A percentile compares a stretch with the other conserved stretches of the same genome.
These are phyloP conservation scores for Luvunga scandens DNA, from an alignment of 345 rosid species.

Conservation along the genomic window DNA sequence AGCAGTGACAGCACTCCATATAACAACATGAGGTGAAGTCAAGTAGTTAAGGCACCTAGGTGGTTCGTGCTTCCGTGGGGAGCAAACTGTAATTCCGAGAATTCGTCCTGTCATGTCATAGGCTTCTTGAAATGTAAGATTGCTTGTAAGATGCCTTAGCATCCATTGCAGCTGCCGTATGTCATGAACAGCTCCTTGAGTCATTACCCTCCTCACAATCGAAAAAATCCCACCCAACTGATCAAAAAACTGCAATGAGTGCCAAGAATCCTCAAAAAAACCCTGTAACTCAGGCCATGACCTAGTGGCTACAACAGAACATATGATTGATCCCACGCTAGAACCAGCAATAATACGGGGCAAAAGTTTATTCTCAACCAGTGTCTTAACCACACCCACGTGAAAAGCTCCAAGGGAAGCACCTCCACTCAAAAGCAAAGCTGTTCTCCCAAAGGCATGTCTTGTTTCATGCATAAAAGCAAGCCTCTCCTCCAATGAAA, in stretches of 20 bases:
- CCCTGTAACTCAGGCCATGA: constrained; percentile 98
- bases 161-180: constrained; percentile 88
- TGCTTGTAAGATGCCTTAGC: constrained; percentile 82
- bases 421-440: constrained; percentile 97
- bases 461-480: constrained; percentile 95
- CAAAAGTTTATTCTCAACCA: constrained; percentile 85
- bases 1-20: constrained; percentile 99
- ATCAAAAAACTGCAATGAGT: constrained; percentile 84
- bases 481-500: constrained; percentile 91
- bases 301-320: constrained; percentile 77
- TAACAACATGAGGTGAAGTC: constrained; percentile 96
- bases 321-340: constrained; percentile 96
- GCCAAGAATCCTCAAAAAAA: constrained; percentile 83
- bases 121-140: constrained; percentile 98
- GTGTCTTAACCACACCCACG: constrained; percentile 81
- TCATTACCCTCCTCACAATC: constrained; percentile 80
- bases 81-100: constrained; percentile 95
- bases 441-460: constrained; percentile 97
- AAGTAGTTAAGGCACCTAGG: constrained; percentile 97
- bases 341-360: constrained; percentile 96
- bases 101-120: constrained; percentile 93
- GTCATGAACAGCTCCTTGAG: constrained; percentile 88
- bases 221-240: constrained; percentile 88
- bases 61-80: constrained; percentile 98
- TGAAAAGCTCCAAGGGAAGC: constrained; percentile 98